phyloP scores from a whole-genome alignment of 208 protist genomes.

The Leishmania martiniquensis region DNA sequence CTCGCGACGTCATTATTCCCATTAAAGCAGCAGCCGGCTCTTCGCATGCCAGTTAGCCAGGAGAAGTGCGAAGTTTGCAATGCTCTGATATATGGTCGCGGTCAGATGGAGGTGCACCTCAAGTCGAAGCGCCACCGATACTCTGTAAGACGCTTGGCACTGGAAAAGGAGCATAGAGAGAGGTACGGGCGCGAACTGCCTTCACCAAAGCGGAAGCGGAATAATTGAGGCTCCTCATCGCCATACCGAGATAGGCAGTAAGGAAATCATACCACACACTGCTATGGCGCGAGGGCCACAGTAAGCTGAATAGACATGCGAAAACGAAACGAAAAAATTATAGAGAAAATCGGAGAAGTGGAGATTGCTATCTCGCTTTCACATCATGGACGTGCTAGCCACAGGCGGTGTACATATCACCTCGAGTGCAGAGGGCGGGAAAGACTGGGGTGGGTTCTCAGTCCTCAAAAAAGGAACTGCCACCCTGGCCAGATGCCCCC shows the following conservation, averaged over 20 bases:
- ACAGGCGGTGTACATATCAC: neutral
- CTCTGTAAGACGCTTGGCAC: constrained; percentile 40
- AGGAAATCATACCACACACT: neutral
- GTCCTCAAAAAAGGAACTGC: neutral
- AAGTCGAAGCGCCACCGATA: constrained; percentile 71
- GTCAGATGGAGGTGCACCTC: constrained; percentile 54
- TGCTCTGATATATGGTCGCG: constrained; percentile 54
- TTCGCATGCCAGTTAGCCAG: constrained; percentile 38
- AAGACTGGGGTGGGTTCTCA: neutral
- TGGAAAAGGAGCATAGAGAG: constrained; percentile 61
- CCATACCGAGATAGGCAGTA: neutral
- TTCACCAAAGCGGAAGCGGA: constrained; percentile 41
- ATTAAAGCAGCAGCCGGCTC: constrained; percentile 2
- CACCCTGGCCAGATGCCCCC: neutral
- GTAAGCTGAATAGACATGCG: neutral
- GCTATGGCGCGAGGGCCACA: neutral
- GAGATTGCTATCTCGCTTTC: neutral
- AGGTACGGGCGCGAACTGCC: constrained; percentile 67
- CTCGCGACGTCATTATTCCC: constrained; percentile 11
- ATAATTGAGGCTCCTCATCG: neutral
- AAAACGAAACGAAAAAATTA: neutral
- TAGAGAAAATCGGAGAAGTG: neutral
- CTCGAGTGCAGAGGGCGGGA: neutral
- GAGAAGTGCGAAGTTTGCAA: constrained; percentile 65
- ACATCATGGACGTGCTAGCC: neutral